Conservation (phyloP, 2,329 filamentous ascomycete species). For the Fusarium pseudograminearum region DNA sequence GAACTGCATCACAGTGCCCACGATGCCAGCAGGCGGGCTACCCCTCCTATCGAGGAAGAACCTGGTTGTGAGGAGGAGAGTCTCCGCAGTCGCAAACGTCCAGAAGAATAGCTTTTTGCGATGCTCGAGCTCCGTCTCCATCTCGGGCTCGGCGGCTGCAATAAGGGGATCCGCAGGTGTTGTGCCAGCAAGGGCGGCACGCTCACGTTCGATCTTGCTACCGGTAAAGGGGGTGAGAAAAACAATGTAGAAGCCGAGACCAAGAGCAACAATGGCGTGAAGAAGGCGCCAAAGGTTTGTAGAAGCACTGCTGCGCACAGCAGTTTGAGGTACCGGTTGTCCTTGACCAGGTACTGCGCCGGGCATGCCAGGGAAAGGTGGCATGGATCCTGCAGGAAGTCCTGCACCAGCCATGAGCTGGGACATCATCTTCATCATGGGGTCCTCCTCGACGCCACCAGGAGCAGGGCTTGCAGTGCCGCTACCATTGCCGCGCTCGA, state of each 20-base stretch:
- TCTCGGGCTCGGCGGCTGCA: slow-evolving; percentile 42
- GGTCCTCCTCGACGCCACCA: slow-evolving; percentile 49
- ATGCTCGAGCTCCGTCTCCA: slow-evolving; percentile 50
- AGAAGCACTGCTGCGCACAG: slow-evolving; percentile 50
- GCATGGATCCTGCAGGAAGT: slow-evolving; percentile 47
- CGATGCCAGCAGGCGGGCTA: slow-evolving; percentile 68
- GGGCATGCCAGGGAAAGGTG: slow-evolving; percentile 54
- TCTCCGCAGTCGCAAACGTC: slow-evolving; percentile 83
- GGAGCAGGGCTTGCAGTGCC: slow-evolving; percentile 45
- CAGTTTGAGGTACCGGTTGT: slow-evolving; percentile 52
- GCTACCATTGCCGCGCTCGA: slow-evolving; percentile 54
- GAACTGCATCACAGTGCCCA: slow-evolving; percentile 73
- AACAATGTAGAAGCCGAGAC: slow-evolving; percentile 77
- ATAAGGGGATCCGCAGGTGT: slow-evolving; percentile 41
- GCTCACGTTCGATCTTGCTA: slow-evolving; percentile 69
- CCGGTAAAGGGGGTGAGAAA: slow-evolving; percentile 77
- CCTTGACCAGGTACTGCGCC: slow-evolving; percentile 49
- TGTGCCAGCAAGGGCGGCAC: slow-evolving; percentile 48
- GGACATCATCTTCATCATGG: slow-evolving; percentile 75
- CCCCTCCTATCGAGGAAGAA: slow-evolving; percentile 76
- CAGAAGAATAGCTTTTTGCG: slow-evolving; percentile 71
- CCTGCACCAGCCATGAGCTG: slow-evolving; percentile 71
- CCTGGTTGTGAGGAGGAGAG: slow-evolving; percentile 76
- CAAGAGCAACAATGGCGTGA: slow-evolving; percentile 78
- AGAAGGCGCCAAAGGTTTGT: slow-evolving; percentile 76